Percentiles rank a stretch among this genome's conserved stretches.
These are phyloP conservation scores for Aureobasidium zeae DNA, from an alignment of 2,329 filamentous ascomycete genomes.

Conservation along the genomic window DNA sequence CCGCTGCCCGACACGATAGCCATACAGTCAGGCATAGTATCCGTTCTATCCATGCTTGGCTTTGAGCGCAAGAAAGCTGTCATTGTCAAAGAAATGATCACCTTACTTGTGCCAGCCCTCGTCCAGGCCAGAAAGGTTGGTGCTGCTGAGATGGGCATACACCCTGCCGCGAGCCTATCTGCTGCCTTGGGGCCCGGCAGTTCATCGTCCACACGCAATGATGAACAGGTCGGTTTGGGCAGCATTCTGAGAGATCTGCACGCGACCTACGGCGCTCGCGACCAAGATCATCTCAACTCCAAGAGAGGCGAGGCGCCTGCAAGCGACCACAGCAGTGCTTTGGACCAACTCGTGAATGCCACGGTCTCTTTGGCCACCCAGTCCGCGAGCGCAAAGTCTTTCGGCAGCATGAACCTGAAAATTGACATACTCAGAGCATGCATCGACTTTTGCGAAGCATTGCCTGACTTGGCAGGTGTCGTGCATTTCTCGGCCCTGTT, in stretches of 20 bases:
- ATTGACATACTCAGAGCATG: slow-evolving; percentile 81
- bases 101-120: slow-evolving; percentile 70
- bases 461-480: slow-evolving; percentile 88
- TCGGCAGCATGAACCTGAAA: slow-evolving; percentile 73
- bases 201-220: not conserved
- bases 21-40: slow-evolving; percentile 75
- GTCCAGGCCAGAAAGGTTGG: slow-evolving; percentile 86
- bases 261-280: slow-evolving; percentile 16
- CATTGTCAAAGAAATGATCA: slow-evolving; percentile 75
- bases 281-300: not conserved
- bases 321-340: not conserved
- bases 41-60: slow-evolving; percentile 71
- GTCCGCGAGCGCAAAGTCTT: slow-evolving; percentile 31
- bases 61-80: slow-evolving; percentile 85
- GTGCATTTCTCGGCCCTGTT: slow-evolving; percentile 77
- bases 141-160: slow-evolving; percentile 91
- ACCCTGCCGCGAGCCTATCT: slow-evolving; percentile 80
- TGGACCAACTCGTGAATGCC: slow-evolving; percentile 7
- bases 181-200: slow-evolving; percentile 46
- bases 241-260: slow-evolving; percentile 14
- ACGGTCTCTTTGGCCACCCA: not conserved
- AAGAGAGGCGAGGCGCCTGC: not conserved
- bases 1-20: slow-evolving; percentile 67
- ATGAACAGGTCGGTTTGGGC: slow-evolving; percentile 9
- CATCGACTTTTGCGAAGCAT: slow-evolving; percentile 84